Percentiles rank a stretch among this genome's conserved stretches.
Conservation (phyloP, 345 rosid genomes). For the Bruguiera sexangula region DNA sequence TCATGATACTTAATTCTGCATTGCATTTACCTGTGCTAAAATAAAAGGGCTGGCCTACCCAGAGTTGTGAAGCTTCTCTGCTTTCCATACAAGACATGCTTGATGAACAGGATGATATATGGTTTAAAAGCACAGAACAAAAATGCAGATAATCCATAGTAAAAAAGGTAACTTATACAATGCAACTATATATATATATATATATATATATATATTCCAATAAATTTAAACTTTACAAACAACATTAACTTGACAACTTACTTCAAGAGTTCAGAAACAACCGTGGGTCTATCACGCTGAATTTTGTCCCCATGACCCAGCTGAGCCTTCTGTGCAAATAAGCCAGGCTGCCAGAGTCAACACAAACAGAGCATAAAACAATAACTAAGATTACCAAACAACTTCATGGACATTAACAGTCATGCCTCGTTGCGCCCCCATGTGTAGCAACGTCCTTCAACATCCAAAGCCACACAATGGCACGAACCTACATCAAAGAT, state of each 20-base stretch:
- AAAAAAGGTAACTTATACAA: too few species aligned
- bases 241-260: slow-evolving; percentile 25
- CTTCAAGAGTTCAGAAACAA: slow-evolving; percentile 89
- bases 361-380: background rate
- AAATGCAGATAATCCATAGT: too few species aligned
- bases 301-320: slow-evolving; percentile 92
- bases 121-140: too few species aligned
- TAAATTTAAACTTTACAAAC: background rate
- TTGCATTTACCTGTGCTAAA: too few species aligned
- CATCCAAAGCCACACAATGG: slow-evolving; percentile 96
- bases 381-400: slow-evolving; percentile 6
- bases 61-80: too few species aligned
- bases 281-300: slow-evolving; percentile 88
- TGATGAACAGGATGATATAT: too few species aligned
- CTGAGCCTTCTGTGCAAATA: slow-evolving; percentile 77
- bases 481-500: slow-evolving; percentile 56
- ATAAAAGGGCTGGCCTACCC: too few species aligned
- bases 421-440: slow-evolving; percentile 98
- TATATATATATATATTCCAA: too few species aligned
- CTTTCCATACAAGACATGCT: too few species aligned
- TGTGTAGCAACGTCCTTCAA: slow-evolving; percentile 91
- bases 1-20: too few species aligned
- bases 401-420: slow-evolving; percentile 2
- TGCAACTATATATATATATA: too few species aligned
- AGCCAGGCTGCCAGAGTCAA: slow-evolving; percentile 20